Evolutionary conservation across 106 monocot genomes (phyloP).

Genomic region (Dendrobium huoshanense): DNA sequence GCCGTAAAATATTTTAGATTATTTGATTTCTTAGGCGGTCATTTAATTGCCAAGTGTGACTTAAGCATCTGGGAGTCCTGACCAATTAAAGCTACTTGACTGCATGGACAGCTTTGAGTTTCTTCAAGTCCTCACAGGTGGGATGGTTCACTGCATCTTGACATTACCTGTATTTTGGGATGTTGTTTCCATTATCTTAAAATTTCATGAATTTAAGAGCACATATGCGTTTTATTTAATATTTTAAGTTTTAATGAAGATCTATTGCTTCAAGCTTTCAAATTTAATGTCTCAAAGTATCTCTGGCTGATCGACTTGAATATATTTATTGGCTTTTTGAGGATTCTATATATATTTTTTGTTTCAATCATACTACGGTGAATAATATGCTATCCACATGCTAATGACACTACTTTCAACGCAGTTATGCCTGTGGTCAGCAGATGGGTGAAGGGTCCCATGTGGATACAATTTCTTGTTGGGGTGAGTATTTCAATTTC

Average conservation of each 20-base stretch:
- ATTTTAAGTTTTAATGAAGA: neutral
- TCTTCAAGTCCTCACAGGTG: neutral
- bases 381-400: neutral
- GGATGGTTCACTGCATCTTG: neutral
- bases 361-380: neutral
- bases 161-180: neutral
- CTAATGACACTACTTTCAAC: conserved; percentile 5
- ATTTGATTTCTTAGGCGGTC: neutral
- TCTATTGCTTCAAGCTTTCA: neutral
- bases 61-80: neutral
- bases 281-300: neutral
- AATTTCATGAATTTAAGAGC: neutral
- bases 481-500: conserved; percentile 50
- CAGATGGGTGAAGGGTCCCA: conserved; percentile 66
- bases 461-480: conserved; percentile 84
- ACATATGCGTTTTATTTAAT: neutral
- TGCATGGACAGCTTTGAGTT: neutral
- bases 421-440: conserved; percentile 84
- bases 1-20: neutral
- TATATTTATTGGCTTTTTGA: neutral
- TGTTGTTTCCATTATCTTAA: neutral
- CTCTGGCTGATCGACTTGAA: neutral
- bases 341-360: neutral
- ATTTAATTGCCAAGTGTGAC: neutral
- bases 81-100: neutral